Conservation (phyloP, 2,329 filamentous ascomycete genomes). For the Diplocarpon rosae region DNA sequence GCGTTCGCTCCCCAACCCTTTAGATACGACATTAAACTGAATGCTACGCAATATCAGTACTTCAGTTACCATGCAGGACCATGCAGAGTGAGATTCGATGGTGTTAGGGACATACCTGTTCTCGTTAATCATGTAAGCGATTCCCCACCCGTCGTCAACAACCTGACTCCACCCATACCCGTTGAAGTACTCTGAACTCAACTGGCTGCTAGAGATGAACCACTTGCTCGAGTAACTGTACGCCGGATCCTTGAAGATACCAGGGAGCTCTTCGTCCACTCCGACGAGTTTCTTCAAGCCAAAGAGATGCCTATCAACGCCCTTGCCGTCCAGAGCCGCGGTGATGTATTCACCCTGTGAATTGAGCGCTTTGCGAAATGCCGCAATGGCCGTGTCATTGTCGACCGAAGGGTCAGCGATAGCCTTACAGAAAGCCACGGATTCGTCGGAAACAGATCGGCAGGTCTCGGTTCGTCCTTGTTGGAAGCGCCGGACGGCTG, state of each 20-base stretch:
- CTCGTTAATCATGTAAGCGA: slow-evolving; percentile 99
- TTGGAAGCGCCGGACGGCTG: slow-evolving; percentile 89
- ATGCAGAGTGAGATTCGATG: no score
- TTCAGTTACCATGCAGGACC: not conserved
- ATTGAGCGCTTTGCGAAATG: slow-evolving; percentile 73
- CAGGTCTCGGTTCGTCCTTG: slow-evolving; percentile 94
- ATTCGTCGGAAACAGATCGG: slow-evolving; percentile 82
- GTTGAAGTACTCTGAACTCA: slow-evolving; percentile 96
- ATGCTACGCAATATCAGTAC: slow-evolving; percentile 44
- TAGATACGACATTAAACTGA: slow-evolving; percentile 97
- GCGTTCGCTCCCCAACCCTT: slow-evolving; percentile 76
- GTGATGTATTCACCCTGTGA: slow-evolving; percentile 84
- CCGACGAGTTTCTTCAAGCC: slow-evolving; percentile 85
- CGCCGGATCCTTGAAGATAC: slow-evolving; percentile 78
- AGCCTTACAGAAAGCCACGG: slow-evolving; percentile 77
- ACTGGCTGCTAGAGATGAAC: slow-evolving; percentile 80
- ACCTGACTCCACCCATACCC: slow-evolving; percentile 99
- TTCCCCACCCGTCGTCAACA: slow-evolving; percentile 88
- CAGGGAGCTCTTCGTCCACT: slow-evolving; percentile 69
- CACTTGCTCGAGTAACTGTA: slow-evolving; percentile 76
- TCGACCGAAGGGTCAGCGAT: slow-evolving; percentile 61
- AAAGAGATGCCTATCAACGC: slow-evolving; percentile 94
- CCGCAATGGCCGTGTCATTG: slow-evolving; percentile 53
- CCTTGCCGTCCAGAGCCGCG: slow-evolving; percentile 82
- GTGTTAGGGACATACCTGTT: slow-evolving; percentile 52